A percentile compares a stretch with the other conserved stretches of the same genome.
Evolutionary conservation across 345 rosid genomes (phyloP).

Genomic region (Durio zibethinus): DNA sequence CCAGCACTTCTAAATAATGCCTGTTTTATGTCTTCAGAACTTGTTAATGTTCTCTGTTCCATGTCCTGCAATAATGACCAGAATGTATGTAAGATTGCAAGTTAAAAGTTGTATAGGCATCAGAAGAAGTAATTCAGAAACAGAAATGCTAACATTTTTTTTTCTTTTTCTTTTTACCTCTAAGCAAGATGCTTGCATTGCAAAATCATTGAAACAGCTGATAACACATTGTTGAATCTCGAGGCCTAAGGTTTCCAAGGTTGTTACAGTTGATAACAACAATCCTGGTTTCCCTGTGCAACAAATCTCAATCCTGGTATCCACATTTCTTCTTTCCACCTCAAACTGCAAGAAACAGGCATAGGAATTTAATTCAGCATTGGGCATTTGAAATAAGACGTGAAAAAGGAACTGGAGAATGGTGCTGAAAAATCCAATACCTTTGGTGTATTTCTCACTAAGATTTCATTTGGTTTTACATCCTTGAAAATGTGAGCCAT

Average conservation of each 20-base stretch:
- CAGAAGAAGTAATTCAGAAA: not conserved
- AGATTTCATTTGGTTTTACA: slow-evolving; percentile 48
- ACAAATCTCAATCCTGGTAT: slow-evolving; percentile 66
- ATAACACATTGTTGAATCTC: slow-evolving; percentile 91
- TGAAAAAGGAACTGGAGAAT: not conserved
- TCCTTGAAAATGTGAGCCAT: slow-evolving; percentile 43
- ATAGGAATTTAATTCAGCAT: not conserved
- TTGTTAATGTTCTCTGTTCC: slow-evolving; percentile 50
- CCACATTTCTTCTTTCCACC: slow-evolving; percentile 57
- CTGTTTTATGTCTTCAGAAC: slow-evolving; percentile 82
- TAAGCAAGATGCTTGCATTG: slow-evolving; percentile 88
- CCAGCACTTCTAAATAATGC: slow-evolving; percentile 86
- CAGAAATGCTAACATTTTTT: not conserved
- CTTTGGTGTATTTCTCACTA: slow-evolving; percentile 84
- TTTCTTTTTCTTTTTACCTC: slow-evolving; percentile 38
- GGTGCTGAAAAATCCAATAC: slow-evolving; percentile 27
- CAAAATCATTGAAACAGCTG: slow-evolving; percentile 86
- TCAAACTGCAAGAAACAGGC: slow-evolving; percentile 52
- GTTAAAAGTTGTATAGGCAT: not conserved
- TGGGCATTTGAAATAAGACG: not conserved
- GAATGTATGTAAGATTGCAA: not conserved
- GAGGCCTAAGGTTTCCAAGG: slow-evolving; percentile 78
- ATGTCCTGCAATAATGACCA: slow-evolving; percentile 32
- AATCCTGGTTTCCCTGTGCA: slow-evolving; percentile 83
- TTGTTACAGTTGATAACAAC: slow-evolving; percentile 69